These are phyloP conservation scores for Sarocladiaceae sp. DNA, from an alignment of 2,329 filamentous ascomycete species.

Conservation along the genomic window DNA sequence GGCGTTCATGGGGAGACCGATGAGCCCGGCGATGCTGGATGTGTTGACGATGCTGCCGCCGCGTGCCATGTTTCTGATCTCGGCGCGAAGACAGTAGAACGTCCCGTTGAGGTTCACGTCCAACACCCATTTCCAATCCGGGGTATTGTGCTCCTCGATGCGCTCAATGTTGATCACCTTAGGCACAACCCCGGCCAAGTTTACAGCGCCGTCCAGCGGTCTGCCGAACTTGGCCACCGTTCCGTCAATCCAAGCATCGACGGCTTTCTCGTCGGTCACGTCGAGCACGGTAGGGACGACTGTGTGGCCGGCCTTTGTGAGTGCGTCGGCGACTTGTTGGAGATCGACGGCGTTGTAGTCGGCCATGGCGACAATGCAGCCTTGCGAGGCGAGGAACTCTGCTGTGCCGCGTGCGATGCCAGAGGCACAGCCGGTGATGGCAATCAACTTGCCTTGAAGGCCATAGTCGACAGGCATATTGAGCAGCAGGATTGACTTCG, in stretches of 20 bases:
- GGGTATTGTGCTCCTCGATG: background rate
- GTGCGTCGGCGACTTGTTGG: background rate
- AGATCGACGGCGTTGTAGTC: background rate
- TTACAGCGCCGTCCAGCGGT: background rate
- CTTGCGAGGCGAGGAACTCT: background rate
- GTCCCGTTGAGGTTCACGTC: background rate
- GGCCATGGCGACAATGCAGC: background rate
- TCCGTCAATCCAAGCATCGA: background rate
- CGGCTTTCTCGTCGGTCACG: background rate
- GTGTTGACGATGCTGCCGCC: constrained; percentile 40
- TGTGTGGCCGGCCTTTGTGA: background rate
- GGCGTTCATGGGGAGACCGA: constrained; percentile 19
- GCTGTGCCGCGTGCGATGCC: background rate
- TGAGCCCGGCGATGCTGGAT: constrained; percentile 31
- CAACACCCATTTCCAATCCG: background rate
- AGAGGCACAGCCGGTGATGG: background rate
- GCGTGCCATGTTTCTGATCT: background rate
- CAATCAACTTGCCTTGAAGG: background rate
- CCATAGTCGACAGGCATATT: background rate
- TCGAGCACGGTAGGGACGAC: background rate
- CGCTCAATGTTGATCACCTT: background rate
- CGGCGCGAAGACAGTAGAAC: background rate
- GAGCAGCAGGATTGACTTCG: too few relatives aligned
- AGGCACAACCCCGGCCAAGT: background rate
- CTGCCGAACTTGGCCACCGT: background rate